Evolutionary conservation across 345 rosid species (phyloP), one percentile per base, ranked within the genome.

Genomic region (Euphorbia tirucalli): DNA sequence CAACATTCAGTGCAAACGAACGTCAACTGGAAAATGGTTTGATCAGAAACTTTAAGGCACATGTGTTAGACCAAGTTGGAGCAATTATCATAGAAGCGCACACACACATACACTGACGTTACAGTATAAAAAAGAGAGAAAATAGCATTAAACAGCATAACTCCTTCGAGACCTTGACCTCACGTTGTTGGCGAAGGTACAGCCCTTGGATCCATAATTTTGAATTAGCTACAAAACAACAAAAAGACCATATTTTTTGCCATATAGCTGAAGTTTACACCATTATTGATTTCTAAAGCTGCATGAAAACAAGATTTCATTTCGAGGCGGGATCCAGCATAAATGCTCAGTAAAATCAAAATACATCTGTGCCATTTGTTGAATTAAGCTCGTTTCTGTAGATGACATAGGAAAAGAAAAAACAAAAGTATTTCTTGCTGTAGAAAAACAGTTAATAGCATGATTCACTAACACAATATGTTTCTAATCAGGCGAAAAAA

Each of bases 191-290:
- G 30, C 49, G 71, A 30, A 94, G 84, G 84, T 74, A 94, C 74
- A 94, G 87, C 65, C 97, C 97, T 70, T 79, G 77, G 55, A 82
- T 83, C 97, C 97, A 92, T 74, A 85, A 67, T 76, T 88, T 86
- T 49, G 96, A 85, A 74, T 73, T 80, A 79, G 93, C 98, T 94
- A 83, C 81, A 71, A 70, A 78, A 66, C 65, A 71, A 22, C 4
- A 67, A 35, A 56, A 68, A 73, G 39, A 58, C 61, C 66, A 21
- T 58, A 5, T 28, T 7, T 68, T 6, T 21, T 25, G 27, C 65
- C 68, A 59, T 52, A 72, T 27, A 30, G 57, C 14, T 18, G 9
- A 14, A 1, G 5, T 28, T 50, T 25, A 13, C 15, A 43, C 48
- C 54, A 11, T 3, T 32, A 8, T 10, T 19, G 24, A 30, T 27